These are phyloP conservation scores for Geotrichum candidum DNA, from an alignment of 1,139 yeast genomes.

Conservation along the genomic window DNA sequence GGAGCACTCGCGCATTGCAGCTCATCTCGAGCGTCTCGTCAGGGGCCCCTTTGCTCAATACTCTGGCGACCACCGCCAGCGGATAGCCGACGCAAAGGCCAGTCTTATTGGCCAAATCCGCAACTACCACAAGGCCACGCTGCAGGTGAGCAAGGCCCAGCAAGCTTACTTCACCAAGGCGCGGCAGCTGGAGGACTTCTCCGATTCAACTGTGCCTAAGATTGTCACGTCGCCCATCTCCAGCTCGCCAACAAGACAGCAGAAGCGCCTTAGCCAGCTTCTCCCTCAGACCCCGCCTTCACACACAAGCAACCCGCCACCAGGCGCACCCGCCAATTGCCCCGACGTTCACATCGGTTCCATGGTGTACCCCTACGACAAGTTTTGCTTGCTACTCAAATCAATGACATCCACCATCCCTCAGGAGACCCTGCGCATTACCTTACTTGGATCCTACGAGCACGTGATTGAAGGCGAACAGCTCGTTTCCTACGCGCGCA, in stretches of 20 bases:
- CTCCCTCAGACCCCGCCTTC: background rate
- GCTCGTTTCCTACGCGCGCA: conserved; percentile 55
- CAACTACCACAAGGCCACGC: conserved; percentile 43
- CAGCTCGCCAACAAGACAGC: background rate
- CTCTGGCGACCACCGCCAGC: conserved; percentile 61
- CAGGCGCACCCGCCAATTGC: background rate
- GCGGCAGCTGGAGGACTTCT: conserved; percentile 55
- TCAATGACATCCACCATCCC: conserved; percentile 41
- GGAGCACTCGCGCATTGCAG: conserved; percentile 57
- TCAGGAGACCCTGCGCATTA: conserved; percentile 46
- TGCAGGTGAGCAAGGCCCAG: conserved; percentile 51
- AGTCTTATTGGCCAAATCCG: conserved; percentile 45
- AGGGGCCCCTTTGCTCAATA: conserved; percentile 66
- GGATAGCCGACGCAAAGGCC: conserved; percentile 55
- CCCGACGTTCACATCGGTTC: conserved; percentile 31
- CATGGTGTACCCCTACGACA: conserved; percentile 28
- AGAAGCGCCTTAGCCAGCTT: background rate
- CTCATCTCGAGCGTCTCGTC: conserved; percentile 53
- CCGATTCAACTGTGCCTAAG: conserved; percentile 13
- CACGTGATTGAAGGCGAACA: conserved; percentile 59
- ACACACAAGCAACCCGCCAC: background rate
- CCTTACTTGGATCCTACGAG: conserved; percentile 62
- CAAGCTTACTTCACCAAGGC: conserved; percentile 67
- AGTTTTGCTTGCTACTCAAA: conserved; percentile 30
- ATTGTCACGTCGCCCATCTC: conserved; percentile 13